Conservation (phyloP, 2,329 filamentous ascomycete species). For the Fusarium sp. region DNA sequence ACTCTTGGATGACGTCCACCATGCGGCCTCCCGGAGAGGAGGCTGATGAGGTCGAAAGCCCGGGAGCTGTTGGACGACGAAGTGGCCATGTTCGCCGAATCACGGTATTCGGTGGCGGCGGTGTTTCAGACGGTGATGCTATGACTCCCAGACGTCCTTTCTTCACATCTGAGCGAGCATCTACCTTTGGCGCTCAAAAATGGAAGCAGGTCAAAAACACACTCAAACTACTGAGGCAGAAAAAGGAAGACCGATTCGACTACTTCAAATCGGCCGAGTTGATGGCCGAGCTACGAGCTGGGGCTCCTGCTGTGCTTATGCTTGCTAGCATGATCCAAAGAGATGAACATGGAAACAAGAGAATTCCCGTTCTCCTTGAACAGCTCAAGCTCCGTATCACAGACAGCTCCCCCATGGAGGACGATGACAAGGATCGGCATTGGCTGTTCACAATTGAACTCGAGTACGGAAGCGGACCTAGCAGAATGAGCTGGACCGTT, state of each 20-base stretch:
- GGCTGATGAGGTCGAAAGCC: conserved; percentile 64
- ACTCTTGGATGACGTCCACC: conserved; percentile 67
- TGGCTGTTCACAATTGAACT: conserved; percentile 91
- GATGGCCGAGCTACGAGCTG: conserved; percentile 93
- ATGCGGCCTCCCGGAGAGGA: conserved; percentile 63
- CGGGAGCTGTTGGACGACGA: conserved; percentile 62
- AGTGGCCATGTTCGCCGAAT: conserved; percentile 74
- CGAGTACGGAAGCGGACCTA: conserved; percentile 95
- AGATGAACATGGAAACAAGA: conserved; percentile 94
- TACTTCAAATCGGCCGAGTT: conserved; percentile 95
- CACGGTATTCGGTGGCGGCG: conserved; percentile 74
- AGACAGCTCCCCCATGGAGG: conserved; percentile 79
- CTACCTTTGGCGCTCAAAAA: conserved; percentile 81
- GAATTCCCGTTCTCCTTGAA: conserved; percentile 93
- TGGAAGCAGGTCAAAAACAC: conserved; percentile 96
- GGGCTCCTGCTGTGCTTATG: conserved; percentile 92
- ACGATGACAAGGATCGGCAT: conserved; percentile 75
- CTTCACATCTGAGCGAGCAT: conserved; percentile 74
- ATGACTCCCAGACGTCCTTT: conserved; percentile 68
- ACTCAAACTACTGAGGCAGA: conserved; percentile 80
- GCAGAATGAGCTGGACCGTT: conserved; percentile 96
- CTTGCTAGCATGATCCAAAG: conserved; percentile 97
- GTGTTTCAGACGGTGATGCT: conserved; percentile 72
- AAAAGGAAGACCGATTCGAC: conserved; percentile 89
- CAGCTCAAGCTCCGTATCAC: conserved; percentile 90